Percentiles rank a stretch among this genome's conserved stretches.
These are phyloP conservation scores for Aspergillus hiratsukae DNA, from an alignment of 2,329 filamentous ascomycete genomes.

Conservation along the genomic window DNA sequence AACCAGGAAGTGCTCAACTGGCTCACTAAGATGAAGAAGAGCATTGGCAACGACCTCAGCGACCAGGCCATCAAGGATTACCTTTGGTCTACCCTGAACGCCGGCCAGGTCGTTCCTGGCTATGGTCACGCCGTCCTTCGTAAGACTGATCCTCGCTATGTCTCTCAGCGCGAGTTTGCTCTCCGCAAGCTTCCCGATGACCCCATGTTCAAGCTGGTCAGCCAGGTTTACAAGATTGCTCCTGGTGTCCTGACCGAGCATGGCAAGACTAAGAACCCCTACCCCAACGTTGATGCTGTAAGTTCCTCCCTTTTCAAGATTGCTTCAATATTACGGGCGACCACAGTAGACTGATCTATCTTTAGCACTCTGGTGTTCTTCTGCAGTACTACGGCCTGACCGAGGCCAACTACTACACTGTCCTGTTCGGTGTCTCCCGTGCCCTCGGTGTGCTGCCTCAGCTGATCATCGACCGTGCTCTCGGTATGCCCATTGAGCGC, in stretches of 20 bases:
- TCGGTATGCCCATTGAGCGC: slow-evolving; percentile 95
- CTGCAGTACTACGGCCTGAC: slow-evolving; percentile 99
- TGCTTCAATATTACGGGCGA: neutral
- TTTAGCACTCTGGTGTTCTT: slow-evolving; percentile 87
- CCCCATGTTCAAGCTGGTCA: slow-evolving; percentile 99
- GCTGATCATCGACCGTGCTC: slow-evolving; percentile 98
- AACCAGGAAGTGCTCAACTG: slow-evolving; percentile 99
- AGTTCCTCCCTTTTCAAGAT: slow-evolving; percentile 17
- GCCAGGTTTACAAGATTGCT: slow-evolving; percentile 99
- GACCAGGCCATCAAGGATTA: slow-evolving; percentile 97
- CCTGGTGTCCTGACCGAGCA: slow-evolving; percentile 97
- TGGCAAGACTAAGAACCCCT: slow-evolving; percentile 99
- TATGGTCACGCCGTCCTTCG: slow-evolving; percentile 98
- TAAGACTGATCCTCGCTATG: slow-evolving; percentile 99
- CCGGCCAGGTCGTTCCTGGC: slow-evolving; percentile 91
- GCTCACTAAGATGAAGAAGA: slow-evolving; percentile 98
- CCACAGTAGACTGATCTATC: slow-evolving; percentile 10
- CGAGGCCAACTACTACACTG: slow-evolving; percentile 99
- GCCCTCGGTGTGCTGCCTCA: slow-evolving; percentile 98
- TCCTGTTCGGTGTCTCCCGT: slow-evolving; percentile 97
- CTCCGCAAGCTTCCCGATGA: slow-evolving; percentile 90
- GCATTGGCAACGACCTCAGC: slow-evolving; percentile 87
- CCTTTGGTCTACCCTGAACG: slow-evolving; percentile 95
- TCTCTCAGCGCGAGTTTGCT: slow-evolving; percentile 95
- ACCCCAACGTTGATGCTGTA: slow-evolving; percentile 90